A percentile compares a stretch with the other conserved stretches of the same genome.
Evolutionary conservation across 2,329 filamentous ascomycete genomes (phyloP).

Genomic region (Fusarium longipes): DNA sequence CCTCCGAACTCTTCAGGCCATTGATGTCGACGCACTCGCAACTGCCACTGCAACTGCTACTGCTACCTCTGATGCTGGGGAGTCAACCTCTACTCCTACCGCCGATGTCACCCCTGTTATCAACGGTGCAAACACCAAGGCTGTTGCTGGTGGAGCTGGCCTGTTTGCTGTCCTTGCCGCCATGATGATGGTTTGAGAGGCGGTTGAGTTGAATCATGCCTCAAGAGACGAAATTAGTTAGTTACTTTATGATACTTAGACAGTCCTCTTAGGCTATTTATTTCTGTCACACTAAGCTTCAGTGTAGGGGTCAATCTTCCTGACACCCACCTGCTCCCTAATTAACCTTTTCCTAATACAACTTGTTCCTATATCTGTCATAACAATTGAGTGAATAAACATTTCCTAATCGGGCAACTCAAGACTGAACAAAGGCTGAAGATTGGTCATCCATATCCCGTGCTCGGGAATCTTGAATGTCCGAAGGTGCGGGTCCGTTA

Average conservation of each 20-base stretch:
- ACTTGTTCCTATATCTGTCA: not conserved
- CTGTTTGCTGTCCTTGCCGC: slow-evolving; percentile 15
- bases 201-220: not conserved
- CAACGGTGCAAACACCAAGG: slow-evolving; percentile 25
- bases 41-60: slow-evolving; percentile 16
- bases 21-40: slow-evolving; percentile 20
- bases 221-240: too few species aligned
- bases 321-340: too few species aligned
- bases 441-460: not conserved
- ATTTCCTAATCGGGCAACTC: not conserved
- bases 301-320: too few species aligned
- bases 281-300: too few species aligned
- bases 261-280: too few species aligned
- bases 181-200: slow-evolving; percentile 15
- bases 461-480: slow-evolving; percentile 13
- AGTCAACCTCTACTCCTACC: slow-evolving; percentile 1
- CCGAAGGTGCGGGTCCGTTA: slow-evolving; percentile 12
- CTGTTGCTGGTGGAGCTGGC: slow-evolving; percentile 14
- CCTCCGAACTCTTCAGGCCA: slow-evolving; percentile 44
- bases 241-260: too few species aligned
- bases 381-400: not conserved
- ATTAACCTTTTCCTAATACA: not conserved
- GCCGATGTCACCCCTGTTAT: slow-evolving; percentile 15
- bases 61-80: not conserved
- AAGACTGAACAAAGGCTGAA: not conserved